Conservation (phyloP, 352 stramenopile species). For the Globisporangium iwayamae region DNA sequence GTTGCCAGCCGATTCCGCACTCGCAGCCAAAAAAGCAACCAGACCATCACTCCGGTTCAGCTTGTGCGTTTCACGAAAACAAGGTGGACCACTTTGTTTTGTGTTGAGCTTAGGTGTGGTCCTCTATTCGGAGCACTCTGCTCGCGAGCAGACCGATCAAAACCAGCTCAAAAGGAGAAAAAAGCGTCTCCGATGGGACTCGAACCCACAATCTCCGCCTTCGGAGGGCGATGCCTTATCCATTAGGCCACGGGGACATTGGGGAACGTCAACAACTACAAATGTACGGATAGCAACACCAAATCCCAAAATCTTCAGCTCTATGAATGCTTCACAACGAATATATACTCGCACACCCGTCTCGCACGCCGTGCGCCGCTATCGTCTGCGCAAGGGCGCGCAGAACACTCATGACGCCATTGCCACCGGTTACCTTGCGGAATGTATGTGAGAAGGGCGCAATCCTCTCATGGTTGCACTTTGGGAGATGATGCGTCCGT, state of each 20-base stretch:
- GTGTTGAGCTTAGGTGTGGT: background rate
- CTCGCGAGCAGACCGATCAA: background rate
- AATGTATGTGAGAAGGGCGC: background rate
- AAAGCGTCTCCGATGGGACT: constrained; percentile 21
- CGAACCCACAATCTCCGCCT: constrained; percentile 23
- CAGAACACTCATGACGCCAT: background rate
- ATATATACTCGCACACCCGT: background rate
- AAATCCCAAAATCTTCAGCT: background rate
- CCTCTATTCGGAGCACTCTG: background rate
- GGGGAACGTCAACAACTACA: background rate
- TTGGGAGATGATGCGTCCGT: background rate
- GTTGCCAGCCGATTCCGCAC: background rate
- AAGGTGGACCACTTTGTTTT: background rate
- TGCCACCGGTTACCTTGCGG: background rate
- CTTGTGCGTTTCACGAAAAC: background rate
- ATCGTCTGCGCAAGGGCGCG: background rate
- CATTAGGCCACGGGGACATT: constrained; percentile 18
- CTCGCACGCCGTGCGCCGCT: background rate
- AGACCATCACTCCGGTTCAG: background rate
- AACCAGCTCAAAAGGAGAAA: background rate
- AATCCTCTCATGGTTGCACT: background rate
- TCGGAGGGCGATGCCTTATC: constrained; percentile 21
- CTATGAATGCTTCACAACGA: background rate
- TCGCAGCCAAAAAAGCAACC: background rate
- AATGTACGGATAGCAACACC: background rate